phyloP scores from a whole-genome alignment of 768 basidiomycete genomes.

The Chalciporus piperatus region DNA sequence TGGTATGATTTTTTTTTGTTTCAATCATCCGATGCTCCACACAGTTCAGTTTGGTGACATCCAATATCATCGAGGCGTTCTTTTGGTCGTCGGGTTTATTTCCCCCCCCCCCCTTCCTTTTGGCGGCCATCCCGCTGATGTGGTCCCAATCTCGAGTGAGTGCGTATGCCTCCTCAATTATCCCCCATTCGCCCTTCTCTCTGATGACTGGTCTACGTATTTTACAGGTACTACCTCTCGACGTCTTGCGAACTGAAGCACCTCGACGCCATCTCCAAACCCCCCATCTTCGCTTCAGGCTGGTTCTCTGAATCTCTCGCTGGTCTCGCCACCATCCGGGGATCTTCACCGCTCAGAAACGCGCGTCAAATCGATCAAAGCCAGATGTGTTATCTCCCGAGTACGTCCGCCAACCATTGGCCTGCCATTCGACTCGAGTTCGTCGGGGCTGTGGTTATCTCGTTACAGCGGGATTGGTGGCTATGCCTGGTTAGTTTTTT shows the following conservation, averaged over 20 bases:
- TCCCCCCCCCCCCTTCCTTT: slow-evolving; percentile 80
- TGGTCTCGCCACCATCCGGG: slow-evolving; percentile 81
- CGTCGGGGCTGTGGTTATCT: slow-evolving; percentile 77
- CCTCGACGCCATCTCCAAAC: slow-evolving; percentile 82
- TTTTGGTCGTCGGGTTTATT: slow-evolving; percentile 73
- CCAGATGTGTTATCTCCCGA: slow-evolving; percentile 73
- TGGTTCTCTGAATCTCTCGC: slow-evolving; percentile 79
- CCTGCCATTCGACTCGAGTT: slow-evolving; percentile 81
- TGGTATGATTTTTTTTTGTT: slow-evolving; percentile 43
- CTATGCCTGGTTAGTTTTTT: too few relatives aligned
- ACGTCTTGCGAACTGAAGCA: slow-evolving; percentile 88
- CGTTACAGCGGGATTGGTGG: too few relatives aligned
- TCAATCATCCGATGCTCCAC: not conserved
- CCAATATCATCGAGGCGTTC: slow-evolving; percentile 81
- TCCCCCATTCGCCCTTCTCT: not conserved
- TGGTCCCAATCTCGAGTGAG: slow-evolving; percentile 83
- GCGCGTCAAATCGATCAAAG: slow-evolving; percentile 80
- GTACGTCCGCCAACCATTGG: slow-evolving; percentile 79
- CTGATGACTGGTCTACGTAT: not conserved
- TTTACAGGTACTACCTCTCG: slow-evolving; percentile 74
- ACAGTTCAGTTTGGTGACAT: slow-evolving; percentile 69
- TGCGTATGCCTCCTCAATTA: slow-evolving; percentile 47
- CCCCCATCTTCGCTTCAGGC: slow-evolving; percentile 89
- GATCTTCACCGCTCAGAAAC: slow-evolving; percentile 65
- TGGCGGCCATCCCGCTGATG: slow-evolving; percentile 71